Conservation (phyloP, 768 basidiomycete genomes). For the Lentinula boryana region DNA sequence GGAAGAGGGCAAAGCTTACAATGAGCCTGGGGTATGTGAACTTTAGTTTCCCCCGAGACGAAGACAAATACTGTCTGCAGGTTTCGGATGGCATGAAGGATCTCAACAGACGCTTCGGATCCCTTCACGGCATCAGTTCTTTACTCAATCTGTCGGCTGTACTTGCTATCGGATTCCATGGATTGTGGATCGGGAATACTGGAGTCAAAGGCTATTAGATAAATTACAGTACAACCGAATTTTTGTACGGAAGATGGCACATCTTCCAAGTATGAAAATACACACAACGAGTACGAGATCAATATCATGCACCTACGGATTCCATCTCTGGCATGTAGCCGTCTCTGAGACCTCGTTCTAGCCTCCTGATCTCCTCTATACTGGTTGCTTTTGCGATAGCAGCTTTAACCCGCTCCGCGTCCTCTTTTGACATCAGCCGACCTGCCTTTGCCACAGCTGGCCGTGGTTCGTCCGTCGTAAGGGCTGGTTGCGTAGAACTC, state of each 20-base stretch:
- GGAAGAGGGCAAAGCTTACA: conserved; percentile 61
- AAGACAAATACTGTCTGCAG: conserved; percentile 24
- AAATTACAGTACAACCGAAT: neutral
- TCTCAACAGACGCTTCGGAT: conserved; percentile 59
- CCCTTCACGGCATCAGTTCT: conserved; percentile 65
- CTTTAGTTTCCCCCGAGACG: neutral
- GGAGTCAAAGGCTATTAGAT: conserved; percentile 32
- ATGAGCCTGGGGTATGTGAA: conserved; percentile 53
- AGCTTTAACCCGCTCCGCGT: conserved; percentile 79
- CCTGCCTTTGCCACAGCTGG: conserved; percentile 66
- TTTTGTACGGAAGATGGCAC: neutral
- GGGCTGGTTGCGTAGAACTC: conserved; percentile 50
- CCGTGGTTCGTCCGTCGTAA: conserved; percentile 79
- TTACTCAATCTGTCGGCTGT: conserved; percentile 59
- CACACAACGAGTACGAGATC: conserved; percentile 15
- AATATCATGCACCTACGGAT: conserved; percentile 63
- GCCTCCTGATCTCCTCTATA: conserved; percentile 78
- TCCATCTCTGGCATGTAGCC: conserved; percentile 80
- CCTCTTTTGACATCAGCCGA: conserved; percentile 86
- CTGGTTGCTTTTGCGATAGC: conserved; percentile 90
- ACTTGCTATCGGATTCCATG: conserved; percentile 59
- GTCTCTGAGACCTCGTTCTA: conserved; percentile 79
- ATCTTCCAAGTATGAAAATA: conserved; percentile 19
- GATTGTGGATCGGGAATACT: conserved; percentile 59
- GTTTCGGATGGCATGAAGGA: conserved; percentile 65